Percentiles rank a stretch among this genome's conserved stretches.
These are phyloP conservation scores for Xylaria multiplex DNA, from an alignment of 2,329 filamentous ascomycete species.

Conservation along the genomic window DNA sequence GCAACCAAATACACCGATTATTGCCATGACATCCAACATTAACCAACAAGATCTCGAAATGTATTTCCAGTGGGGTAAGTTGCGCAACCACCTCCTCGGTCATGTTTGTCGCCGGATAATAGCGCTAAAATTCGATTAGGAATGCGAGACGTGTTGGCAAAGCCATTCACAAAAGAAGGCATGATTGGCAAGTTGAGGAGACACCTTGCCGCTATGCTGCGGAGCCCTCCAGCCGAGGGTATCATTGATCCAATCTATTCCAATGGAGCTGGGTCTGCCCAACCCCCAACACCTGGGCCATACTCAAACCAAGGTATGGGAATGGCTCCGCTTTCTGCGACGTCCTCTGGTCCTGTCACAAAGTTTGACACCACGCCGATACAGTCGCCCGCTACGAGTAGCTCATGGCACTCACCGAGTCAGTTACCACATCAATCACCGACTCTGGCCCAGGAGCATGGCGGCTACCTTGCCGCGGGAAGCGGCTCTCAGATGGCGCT, in stretches of 20 bases:
- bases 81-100: neutral
- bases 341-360: constrained; percentile 49
- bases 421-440: constrained; percentile 63
- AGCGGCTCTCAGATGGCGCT: constrained; percentile 54
- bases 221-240: constrained; percentile 63
- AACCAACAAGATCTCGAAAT: constrained; percentile 95
- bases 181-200: constrained; percentile 88
- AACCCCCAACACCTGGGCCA: constrained; percentile 48
- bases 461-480: constrained; percentile 56
- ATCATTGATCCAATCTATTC: constrained; percentile 48
- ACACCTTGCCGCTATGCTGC: constrained; percentile 85
- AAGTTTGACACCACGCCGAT: constrained; percentile 68
- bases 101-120: neutral
- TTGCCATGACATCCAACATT: constrained; percentile 99
- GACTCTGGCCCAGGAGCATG: constrained; percentile 57
- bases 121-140: constrained; percentile 61
- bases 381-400: constrained; percentile 61
- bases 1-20: constrained; percentile 82
- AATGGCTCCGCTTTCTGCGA: constrained; percentile 48
- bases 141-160: constrained; percentile 97
- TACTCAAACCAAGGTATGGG: constrained; percentile 50
- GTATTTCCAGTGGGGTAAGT: constrained; percentile 94
- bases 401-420: constrained; percentile 62
- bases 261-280: constrained; percentile 46
- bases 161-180: constrained; percentile 92